A percentile compares a stretch with the other conserved stretches of the same genome.
phyloP scores from a whole-genome alignment of 495 filamentous ascomycete genomes.

The Astrothelium subdiscretum region DNA sequence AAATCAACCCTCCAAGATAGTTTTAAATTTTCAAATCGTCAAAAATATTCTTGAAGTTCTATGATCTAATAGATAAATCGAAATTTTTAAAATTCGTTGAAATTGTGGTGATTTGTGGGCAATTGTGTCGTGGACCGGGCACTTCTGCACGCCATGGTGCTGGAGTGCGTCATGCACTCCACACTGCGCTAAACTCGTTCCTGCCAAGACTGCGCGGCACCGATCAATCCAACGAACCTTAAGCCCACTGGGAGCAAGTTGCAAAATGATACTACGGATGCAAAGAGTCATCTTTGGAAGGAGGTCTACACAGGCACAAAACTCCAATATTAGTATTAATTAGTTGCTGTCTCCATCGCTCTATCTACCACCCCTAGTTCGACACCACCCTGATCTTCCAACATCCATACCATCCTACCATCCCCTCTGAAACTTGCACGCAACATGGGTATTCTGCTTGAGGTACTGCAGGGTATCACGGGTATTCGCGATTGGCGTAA shows the following conservation, averaged over 20 bases:
- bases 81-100: too few relatives aligned
- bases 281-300: too few relatives aligned
- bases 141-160: too few relatives aligned
- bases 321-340: constrained; percentile 14
- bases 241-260: not conserved
- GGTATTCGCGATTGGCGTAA: constrained; percentile 6
- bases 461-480: constrained; percentile 6
- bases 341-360: constrained; percentile 1
- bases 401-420: not conserved
- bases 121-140: too few relatives aligned
- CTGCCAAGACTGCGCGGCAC: not conserved
- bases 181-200: not conserved
- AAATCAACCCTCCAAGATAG: too few relatives aligned
- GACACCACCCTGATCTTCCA: constrained; percentile 6
- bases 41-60: too few relatives aligned
- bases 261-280: too few relatives aligned
- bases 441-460: not conserved
- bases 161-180: not conserved
- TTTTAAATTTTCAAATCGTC: too few relatives aligned
- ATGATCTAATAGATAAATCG: too few relatives aligned
- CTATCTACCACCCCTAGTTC: constrained; percentile 5
- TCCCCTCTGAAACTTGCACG: not conserved
- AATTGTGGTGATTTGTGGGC: too few relatives aligned
- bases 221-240: not conserved
- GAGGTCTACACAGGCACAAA: too few relatives aligned